Conservation (phyloP, 768 basidiomycete genomes). For the Tubosaeta sp. region DNA sequence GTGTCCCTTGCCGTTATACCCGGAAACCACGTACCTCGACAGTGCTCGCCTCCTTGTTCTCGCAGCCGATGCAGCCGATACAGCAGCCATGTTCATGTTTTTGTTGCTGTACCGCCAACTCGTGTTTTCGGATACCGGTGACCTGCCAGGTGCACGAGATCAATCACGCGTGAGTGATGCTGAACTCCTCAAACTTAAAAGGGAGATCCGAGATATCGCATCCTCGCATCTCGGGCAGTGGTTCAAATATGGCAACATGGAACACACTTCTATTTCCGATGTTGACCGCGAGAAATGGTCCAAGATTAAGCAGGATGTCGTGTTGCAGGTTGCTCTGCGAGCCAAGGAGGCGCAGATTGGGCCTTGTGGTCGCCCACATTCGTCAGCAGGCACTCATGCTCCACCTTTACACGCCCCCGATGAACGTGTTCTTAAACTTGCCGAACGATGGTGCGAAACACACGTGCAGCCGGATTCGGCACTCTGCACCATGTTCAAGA, state of each 20-base stretch:
- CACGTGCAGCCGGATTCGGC: slow-evolving; percentile 60
- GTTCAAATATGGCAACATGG: slow-evolving; percentile 37
- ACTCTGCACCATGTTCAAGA: slow-evolving; percentile 56
- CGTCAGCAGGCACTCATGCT: slow-evolving; percentile 25
- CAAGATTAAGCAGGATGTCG: slow-evolving; percentile 56
- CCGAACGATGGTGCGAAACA: slow-evolving; percentile 66
- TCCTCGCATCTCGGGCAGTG: slow-evolving; percentile 59
- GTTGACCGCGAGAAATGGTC: slow-evolving; percentile 51
- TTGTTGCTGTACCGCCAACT: slow-evolving; percentile 78
- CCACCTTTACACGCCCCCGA: slow-evolving; percentile 37
- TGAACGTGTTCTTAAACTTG: slow-evolving; percentile 50
- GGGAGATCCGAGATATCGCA: slow-evolving; percentile 67
- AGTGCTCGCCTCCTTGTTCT: slow-evolving; percentile 61
- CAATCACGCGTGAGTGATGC: slow-evolving; percentile 43
- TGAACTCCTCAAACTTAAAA: slow-evolving; percentile 59
- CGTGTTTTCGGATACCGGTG: slow-evolving; percentile 44
- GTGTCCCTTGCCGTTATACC: slow-evolving; percentile 45
- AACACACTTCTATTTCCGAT: slow-evolving; percentile 22
- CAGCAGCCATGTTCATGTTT: slow-evolving; percentile 74
- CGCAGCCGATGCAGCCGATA: slow-evolving; percentile 69
- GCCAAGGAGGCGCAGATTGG: slow-evolving; percentile 45
- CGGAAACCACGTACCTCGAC: slow-evolving; percentile 82
- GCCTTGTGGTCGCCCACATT: slow-evolving; percentile 21
- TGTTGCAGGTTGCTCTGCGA: slow-evolving; percentile 71
- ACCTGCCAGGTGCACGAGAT: slow-evolving; percentile 27